Conservation (phyloP, 176 grass and related monocot genomes). For the Cenchrus americanus region DNA sequence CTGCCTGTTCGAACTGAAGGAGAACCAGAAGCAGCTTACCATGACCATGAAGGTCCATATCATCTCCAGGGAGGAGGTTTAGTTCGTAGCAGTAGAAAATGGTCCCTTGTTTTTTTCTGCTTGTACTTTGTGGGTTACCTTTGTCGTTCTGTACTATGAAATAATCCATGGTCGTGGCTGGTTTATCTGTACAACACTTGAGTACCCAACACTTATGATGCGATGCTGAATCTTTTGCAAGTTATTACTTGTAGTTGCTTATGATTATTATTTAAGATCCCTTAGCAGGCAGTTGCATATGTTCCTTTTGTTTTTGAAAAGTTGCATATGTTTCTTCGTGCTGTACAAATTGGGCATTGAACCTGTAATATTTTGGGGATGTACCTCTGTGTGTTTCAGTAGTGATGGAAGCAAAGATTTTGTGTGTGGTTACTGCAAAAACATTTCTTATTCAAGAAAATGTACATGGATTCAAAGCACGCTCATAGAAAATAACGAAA, state of each 20-base stretch:
- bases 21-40: not conserved
- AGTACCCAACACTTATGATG: too few relatives aligned
- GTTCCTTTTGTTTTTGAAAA: too few relatives aligned
- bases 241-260: not conserved
- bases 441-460: too few relatives aligned
- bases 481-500: too few relatives aligned
- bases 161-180: too few relatives aligned
- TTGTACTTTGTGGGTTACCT: not conserved
- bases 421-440: not conserved
- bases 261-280: not conserved
- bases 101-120: not conserved
- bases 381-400: too few relatives aligned
- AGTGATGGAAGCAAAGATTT: not conserved
- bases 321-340: not conserved
- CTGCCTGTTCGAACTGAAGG: slow-evolving; percentile 55
- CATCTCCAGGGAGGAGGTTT: slow-evolving; percentile 15
- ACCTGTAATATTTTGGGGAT: too few relatives aligned
- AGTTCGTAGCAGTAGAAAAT: not conserved
- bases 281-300: too few relatives aligned
- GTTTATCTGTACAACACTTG: too few relatives aligned
- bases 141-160: not conserved
- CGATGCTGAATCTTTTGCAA: not conserved
- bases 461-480: too few relatives aligned
- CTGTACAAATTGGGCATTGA: not conserved
- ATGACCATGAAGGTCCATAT: slow-evolving; percentile 52